These are phyloP conservation scores for Trametes polyzona DNA, from an alignment of 1,284 basidiomycete species.

Conservation along the genomic window DNA sequence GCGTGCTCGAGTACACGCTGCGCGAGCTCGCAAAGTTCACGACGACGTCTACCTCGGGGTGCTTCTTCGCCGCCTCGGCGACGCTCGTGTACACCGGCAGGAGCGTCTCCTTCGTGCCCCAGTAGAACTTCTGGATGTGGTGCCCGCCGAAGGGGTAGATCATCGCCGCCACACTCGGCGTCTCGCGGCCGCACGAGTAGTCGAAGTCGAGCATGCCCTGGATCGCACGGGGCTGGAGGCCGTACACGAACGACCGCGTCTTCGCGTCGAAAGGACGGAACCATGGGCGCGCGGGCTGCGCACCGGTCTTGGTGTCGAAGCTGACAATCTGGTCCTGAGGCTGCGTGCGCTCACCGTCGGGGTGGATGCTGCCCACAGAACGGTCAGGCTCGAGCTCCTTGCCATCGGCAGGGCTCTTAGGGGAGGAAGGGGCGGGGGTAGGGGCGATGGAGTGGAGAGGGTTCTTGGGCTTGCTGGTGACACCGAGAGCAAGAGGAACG, in stretches of 20 bases:
- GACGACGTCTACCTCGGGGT: slow-evolving; percentile 95
- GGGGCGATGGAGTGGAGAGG: slow-evolving; percentile 43
- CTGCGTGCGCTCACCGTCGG: slow-evolving; percentile 84
- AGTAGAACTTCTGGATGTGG: slow-evolving; percentile 99
- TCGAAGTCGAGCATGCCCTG: slow-evolving; percentile 99
- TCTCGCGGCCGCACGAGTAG: slow-evolving; percentile 92
- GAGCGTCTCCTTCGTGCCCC: slow-evolving; percentile 99
- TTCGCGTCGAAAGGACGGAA: slow-evolving; percentile 91
- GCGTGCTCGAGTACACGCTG: slow-evolving; percentile 93
- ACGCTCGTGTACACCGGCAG: slow-evolving; percentile 96
- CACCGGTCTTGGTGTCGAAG: slow-evolving; percentile 59
- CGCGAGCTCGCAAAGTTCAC: slow-evolving; percentile 98
- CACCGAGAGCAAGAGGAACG: slow-evolving; percentile 94
- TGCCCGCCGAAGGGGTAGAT: slow-evolving; percentile 99
- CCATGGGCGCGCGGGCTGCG: slow-evolving; percentile 60
- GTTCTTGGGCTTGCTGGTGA: slow-evolving; percentile 54
- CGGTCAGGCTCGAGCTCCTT: slow-evolving; percentile 31
- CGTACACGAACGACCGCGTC: slow-evolving; percentile 96
- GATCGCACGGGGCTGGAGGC: slow-evolving; percentile 98
- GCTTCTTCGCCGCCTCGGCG: slow-evolving; percentile 92
- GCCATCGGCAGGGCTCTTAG: slow-evolving; percentile 38
- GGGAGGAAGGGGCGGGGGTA: slow-evolving; percentile 41
- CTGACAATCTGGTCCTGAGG: slow-evolving; percentile 88
- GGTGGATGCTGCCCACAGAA: slow-evolving; percentile 74
- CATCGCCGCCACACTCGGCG: slow-evolving; percentile 98